A percentile compares a stretch with the other conserved stretches of the same genome.
Evolutionary conservation across 2,329 filamentous ascomycete genomes (phyloP).

Genomic region (Penicillium sp.): DNA sequence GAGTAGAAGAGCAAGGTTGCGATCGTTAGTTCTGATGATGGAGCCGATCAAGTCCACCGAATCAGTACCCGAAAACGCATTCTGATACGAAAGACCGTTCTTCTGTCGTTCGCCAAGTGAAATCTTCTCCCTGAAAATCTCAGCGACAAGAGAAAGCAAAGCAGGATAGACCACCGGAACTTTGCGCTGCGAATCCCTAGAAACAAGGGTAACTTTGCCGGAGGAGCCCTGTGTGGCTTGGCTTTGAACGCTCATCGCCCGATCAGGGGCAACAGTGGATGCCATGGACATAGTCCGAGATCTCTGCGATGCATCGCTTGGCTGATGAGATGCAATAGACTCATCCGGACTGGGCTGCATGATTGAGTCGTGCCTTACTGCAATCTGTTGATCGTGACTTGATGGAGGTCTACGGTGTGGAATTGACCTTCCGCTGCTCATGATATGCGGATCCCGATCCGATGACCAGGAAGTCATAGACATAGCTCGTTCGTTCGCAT

Average conservation of each 20-base stretch:
- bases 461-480: constrained; percentile 83
- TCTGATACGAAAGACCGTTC: constrained; percentile 96
- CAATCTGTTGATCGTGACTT: constrained; percentile 37
- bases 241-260: constrained; percentile 58
- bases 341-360: constrained; percentile 40
- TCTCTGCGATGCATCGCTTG: constrained; percentile 45
- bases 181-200: constrained; percentile 63
- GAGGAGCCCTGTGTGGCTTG: constrained; percentile 51
- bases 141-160: constrained; percentile 85
- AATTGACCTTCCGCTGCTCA: constrained; percentile 81
- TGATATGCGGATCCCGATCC: constrained; percentile 78
- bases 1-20: constrained; percentile 86
- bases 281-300: constrained; percentile 87
- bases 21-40: constrained; percentile 95
- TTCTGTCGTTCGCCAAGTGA: constrained; percentile 84
- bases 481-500: constrained; percentile 93
- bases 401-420: constrained; percentile 70
- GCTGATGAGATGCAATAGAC: constrained; percentile 37
- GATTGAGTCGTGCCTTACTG: constrained; percentile 46
- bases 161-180: constrained; percentile 92
- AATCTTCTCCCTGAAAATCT: constrained; percentile 88
- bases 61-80: constrained; percentile 92
- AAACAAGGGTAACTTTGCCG: constrained; percentile 55
- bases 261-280: constrained; percentile 62
- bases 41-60: constrained; percentile 94